Percentiles rank a stretch among this genome's conserved stretches.
Conservation (phyloP, 1,284 basidiomycete species). For the Psilocybe mexicana region DNA sequence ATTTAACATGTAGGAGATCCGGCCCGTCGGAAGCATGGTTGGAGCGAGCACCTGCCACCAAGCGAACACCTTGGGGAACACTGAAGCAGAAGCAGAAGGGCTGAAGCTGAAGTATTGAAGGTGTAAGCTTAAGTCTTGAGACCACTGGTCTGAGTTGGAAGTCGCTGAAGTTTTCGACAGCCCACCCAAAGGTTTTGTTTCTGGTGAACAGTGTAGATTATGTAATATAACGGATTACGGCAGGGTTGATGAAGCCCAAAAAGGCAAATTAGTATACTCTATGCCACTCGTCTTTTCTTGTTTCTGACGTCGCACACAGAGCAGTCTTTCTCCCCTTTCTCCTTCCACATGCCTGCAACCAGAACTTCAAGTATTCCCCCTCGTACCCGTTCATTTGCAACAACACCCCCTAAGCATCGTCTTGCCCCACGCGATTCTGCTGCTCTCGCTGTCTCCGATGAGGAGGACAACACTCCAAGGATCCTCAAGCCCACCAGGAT, state of each 20-base stretch:
- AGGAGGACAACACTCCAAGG: slow-evolving; percentile 4
- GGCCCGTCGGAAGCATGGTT: background rate
- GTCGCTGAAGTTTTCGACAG: slow-evolving; percentile 5
- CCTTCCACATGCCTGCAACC: slow-evolving; percentile 24
- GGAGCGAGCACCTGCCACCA: no score
- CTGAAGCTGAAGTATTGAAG: no score
- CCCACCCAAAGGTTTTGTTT: no score
- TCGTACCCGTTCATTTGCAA: slow-evolving; percentile 16
- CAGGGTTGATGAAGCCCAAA: slow-evolving; percentile 3
- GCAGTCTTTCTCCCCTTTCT: background rate
- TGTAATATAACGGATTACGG: background rate
- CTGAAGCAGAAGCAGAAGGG: no score
- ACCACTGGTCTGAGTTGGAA: slow-evolving; percentile 18
- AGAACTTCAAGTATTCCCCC: slow-evolving; percentile 21
- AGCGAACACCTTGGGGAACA: no score
- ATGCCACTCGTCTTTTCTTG: background rate
- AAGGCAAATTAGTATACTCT: slow-evolving; percentile 14
- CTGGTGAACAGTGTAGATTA: background rate
- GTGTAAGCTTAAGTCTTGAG: background rate
- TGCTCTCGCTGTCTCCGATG: slow-evolving; percentile 13
- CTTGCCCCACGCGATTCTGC: slow-evolving; percentile 2
- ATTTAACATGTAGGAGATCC: background rate
- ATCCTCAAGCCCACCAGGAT: slow-evolving; percentile 7
- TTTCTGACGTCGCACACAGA: background rate
- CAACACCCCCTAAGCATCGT: slow-evolving; percentile 13